Evolutionary conservation across 257 asterid genomes (phyloP).

Genomic region (Ajuga chamaepitys): DNA sequence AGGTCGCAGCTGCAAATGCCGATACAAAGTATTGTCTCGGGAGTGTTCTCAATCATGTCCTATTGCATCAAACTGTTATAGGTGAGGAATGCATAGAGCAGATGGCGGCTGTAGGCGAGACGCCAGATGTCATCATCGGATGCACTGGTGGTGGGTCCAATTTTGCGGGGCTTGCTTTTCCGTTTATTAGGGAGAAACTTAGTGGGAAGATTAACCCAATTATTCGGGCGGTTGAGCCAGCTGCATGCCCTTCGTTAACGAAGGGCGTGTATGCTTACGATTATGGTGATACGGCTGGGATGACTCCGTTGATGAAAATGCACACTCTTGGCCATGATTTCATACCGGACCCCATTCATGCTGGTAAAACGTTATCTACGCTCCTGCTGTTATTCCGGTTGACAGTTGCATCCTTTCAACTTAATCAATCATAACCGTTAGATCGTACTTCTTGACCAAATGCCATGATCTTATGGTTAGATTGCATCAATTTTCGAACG

Average conservation of each 20-base stretch:
- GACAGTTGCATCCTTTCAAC: too few relatives aligned
- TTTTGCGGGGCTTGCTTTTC: slow-evolving; percentile 89
- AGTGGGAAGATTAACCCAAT: slow-evolving; percentile 66
- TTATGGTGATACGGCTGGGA: slow-evolving; percentile 88
- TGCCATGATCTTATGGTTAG: too few relatives aligned
- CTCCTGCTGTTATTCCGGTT: neutral
- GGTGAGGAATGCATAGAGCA: slow-evolving; percentile 96
- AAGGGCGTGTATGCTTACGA: slow-evolving; percentile 89
- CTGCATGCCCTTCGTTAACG: slow-evolving; percentile 91
- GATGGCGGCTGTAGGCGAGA: slow-evolving; percentile 79
- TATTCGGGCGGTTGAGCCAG: slow-evolving; percentile 81
- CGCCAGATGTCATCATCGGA: slow-evolving; percentile 88
- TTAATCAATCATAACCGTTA: too few relatives aligned
- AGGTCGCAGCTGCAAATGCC: slow-evolving; percentile 52
- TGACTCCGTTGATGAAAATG: slow-evolving; percentile 99
- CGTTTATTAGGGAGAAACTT: slow-evolving; percentile 77
- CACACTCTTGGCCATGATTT: slow-evolving; percentile 96
- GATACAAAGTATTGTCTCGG: slow-evolving; percentile 86
- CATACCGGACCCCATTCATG: slow-evolving; percentile 88
- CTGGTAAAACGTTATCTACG: slow-evolving; percentile 35
- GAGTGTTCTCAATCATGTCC: slow-evolving; percentile 89
- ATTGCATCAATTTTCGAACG: too few relatives aligned
- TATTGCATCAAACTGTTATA: slow-evolving; percentile 78
- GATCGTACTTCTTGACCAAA: too few relatives aligned
- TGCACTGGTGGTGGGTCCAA: slow-evolving; percentile 95